Evolutionary conservation across 495 filamentous ascomycete species (phyloP).

Genomic region (Penicillium alfredii): DNA sequence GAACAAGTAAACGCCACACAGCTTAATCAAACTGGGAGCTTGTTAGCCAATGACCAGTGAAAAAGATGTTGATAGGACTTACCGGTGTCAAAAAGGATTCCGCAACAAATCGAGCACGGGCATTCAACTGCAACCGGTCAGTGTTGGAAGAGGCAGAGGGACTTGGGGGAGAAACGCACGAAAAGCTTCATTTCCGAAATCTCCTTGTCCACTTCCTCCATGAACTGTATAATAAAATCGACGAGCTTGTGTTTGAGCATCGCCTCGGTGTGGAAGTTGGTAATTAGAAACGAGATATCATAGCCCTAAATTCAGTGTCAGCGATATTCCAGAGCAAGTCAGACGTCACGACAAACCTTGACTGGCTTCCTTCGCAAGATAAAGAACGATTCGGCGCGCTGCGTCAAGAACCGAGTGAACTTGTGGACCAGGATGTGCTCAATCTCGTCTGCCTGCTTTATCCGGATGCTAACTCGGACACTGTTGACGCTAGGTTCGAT

Average conservation of each 20-base stretch:
- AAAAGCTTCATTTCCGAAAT: conserved; percentile 99
- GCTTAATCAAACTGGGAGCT: conserved; percentile 36
- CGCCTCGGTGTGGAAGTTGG: conserved; percentile 95
- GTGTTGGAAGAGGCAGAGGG: conserved; percentile 13
- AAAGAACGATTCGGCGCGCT: conserved; percentile 96
- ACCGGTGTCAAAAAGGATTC: conserved; percentile 97
- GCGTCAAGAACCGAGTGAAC: conserved; percentile 92
- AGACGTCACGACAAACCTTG: conserved; percentile 51
- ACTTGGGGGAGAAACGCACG: conserved; percentile 51
- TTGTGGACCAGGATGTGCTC: conserved; percentile 97
- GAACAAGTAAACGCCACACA: conserved; percentile 11
- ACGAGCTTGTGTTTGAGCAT: conserved; percentile 99
- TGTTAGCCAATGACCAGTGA: conserved; percentile 4
- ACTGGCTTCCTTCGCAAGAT: conserved; percentile 92
- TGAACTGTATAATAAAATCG: conserved; percentile 83
- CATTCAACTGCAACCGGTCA: conserved; percentile 67
- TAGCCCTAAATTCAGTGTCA: conserved; percentile 61
- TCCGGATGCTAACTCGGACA: conserved; percentile 90
- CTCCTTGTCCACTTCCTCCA: conserved; percentile 99
- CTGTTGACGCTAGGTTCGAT: conserved; percentile 89
- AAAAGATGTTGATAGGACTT: conserved; percentile 27
- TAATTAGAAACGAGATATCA: conserved; percentile 97
- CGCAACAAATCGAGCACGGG: conserved; percentile 93
- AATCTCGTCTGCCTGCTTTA: conserved; percentile 99
- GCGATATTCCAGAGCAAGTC: background rate